A percentile compares a stretch with the other conserved stretches of the same genome.
These are phyloP conservation scores for Isabelozyma gotoi DNA, from an alignment of 805 yeast species.

Conservation along the genomic window DNA sequence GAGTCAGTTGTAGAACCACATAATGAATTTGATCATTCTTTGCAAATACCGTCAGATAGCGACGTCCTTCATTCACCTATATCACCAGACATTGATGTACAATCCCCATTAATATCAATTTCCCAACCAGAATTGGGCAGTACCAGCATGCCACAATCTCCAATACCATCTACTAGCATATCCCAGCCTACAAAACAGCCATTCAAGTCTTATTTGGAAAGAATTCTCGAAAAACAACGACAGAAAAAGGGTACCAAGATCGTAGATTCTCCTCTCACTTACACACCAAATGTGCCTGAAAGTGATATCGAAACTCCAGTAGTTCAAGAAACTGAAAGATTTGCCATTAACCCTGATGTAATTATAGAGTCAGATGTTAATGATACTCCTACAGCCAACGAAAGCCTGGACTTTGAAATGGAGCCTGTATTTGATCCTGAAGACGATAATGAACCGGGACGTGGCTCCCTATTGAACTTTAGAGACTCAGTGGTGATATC, in stretches of 20 bases:
- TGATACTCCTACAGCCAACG: too few species aligned
- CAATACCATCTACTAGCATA: neutral
- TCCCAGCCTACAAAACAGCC: neutral
- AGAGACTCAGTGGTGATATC: neutral
- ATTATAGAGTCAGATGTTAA: too few species aligned
- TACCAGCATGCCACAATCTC: neutral
- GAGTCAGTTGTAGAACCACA: constrained; percentile 2
- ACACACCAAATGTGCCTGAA: neutral
- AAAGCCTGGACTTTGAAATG: neutral
- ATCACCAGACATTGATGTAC: constrained; percentile 7
- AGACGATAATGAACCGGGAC: neutral
- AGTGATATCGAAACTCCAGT: neutral
- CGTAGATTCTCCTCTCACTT: neutral
- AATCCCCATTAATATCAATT: neutral
- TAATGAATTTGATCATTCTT: constrained; percentile 24
- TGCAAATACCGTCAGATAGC: constrained; percentile 24
- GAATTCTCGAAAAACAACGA: constrained; percentile 23
- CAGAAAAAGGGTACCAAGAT: constrained; percentile 8
- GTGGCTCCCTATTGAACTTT: neutral
- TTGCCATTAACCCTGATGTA: too few species aligned
- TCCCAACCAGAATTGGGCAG: neutral
- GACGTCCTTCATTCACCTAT: constrained; percentile 11
- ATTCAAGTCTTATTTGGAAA: constrained; percentile 27
- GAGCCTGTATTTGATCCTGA: neutral
- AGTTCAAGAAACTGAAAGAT: constrained; percentile 1